Conservation (phyloP, 441 rosid species). For the Hura crepitans region DNA sequence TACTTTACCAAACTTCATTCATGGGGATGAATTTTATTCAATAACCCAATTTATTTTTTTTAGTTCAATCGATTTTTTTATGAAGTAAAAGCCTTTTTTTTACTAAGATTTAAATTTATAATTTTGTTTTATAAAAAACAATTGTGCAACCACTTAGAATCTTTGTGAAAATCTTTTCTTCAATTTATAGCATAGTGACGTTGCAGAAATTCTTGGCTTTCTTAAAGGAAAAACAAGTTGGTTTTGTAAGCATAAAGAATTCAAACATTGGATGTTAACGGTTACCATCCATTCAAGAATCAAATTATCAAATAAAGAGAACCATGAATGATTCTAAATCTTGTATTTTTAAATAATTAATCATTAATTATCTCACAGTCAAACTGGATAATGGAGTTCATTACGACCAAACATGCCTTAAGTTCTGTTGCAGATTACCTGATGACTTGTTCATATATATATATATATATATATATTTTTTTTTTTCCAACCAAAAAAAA, state of each 20-base stretch:
- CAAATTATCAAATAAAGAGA: conserved; percentile 4
- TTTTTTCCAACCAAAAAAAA: background rate
- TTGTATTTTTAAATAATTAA: background rate
- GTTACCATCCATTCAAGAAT: conserved; percentile 1
- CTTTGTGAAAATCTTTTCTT: too few species aligned
- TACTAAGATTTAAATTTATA: too few species aligned
- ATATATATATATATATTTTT: background rate
- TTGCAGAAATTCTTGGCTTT: background rate
- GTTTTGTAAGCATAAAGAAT: background rate
- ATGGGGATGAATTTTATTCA: too few species aligned
- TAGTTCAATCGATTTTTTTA: too few species aligned
- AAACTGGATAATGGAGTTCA: background rate
- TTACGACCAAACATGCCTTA: background rate
- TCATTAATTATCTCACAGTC: background rate
- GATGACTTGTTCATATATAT: background rate
- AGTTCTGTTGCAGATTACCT: conserved; percentile 1
- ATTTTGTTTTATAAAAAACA: too few species aligned
- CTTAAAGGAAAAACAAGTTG: background rate
- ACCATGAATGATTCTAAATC: background rate
- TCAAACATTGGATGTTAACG: background rate
- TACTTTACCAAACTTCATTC: too few species aligned
- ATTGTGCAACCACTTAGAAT: too few species aligned
- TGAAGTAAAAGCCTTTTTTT: too few species aligned
- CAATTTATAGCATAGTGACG: too few species aligned
- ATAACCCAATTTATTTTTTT: too few species aligned